These are phyloP conservation scores for Epichloe glyceriae DNA, from an alignment of 2,329 filamentous ascomycete genomes.

Conservation along the genomic window DNA sequence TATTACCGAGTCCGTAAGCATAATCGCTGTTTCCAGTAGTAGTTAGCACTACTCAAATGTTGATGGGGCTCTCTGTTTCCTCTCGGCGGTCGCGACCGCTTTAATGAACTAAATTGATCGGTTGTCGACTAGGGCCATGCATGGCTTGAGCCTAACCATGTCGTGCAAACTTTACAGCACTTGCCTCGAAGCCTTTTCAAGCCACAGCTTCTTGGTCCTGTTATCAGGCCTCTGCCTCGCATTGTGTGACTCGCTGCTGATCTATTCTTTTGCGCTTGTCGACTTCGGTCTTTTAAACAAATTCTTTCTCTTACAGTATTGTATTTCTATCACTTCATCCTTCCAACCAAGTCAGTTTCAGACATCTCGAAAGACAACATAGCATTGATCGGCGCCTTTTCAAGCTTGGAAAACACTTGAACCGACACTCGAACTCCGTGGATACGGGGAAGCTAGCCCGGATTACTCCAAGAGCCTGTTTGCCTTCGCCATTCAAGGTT, in stretches of 20 bases:
- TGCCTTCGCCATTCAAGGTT: not conserved
- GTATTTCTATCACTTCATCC: not conserved
- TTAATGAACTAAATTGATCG: not conserved
- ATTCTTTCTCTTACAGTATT: not conserved
- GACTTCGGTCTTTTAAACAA: not conserved
- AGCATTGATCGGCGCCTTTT: not conserved
- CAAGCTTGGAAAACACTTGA: not conserved
- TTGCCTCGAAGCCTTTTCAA: not conserved
- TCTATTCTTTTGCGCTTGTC: not conserved
- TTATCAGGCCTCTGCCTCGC: not conserved
- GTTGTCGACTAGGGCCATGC: not conserved
- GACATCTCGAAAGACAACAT: not conserved
- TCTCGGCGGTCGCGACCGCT: not conserved
- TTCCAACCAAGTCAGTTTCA: not conserved
- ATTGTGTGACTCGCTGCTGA: not conserved
- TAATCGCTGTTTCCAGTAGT: conserved; percentile 2
- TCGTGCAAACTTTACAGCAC: not conserved
- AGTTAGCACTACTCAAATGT: not conserved
- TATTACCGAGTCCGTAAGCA: conserved; percentile 1
- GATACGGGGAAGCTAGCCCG: not conserved
- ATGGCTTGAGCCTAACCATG: not conserved
- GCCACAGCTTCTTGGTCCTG: not conserved
- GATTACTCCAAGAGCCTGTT: not conserved
- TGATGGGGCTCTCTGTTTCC: not conserved
- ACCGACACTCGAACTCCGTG: not conserved